phyloP scores from a whole-genome alignment of 148 eudicot genomes.

The Nepenthes gracilis region DNA sequence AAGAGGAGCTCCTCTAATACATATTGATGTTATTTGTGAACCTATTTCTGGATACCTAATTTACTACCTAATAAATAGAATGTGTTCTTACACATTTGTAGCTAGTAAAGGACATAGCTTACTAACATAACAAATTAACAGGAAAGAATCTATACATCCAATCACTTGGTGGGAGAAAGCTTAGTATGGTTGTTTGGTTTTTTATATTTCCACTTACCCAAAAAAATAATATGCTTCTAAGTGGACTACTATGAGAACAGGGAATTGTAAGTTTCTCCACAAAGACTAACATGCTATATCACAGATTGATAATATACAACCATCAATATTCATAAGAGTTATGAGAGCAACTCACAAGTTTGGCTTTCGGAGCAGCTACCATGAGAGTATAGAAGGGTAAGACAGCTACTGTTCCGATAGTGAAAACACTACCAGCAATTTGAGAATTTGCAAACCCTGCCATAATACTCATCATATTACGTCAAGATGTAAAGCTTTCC shows the following conservation, averaged over 20 bases:
- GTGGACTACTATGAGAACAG: background rate
- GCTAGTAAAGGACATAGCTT: too few species aligned
- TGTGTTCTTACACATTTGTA: too few species aligned
- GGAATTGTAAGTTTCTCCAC: background rate
- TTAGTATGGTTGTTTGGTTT: too few species aligned
- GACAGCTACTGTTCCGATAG: constrained; percentile 78
- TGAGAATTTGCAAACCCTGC: constrained; percentile 54
- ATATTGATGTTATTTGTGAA: too few species aligned
- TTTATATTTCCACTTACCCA: background rate
- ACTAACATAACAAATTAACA: too few species aligned
- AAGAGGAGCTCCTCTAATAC: too few species aligned
- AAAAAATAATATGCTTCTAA: background rate
- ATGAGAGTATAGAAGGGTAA: constrained; percentile 88
- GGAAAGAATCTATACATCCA: too few species aligned
- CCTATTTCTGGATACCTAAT: too few species aligned
- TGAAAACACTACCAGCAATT: constrained; percentile 61
- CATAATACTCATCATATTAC: background rate
- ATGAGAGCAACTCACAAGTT: constrained; percentile 39
- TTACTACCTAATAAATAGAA: too few species aligned
- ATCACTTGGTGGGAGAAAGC: too few species aligned
- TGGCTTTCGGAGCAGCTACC: constrained; percentile 86
- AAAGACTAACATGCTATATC: background rate
- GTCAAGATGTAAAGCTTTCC: background rate
- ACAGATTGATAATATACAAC: background rate
- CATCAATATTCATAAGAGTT: background rate